phyloP scores from a whole-genome alignment of 2,329 filamentous ascomycete species.

The Rasamsonia emersonii region DNA sequence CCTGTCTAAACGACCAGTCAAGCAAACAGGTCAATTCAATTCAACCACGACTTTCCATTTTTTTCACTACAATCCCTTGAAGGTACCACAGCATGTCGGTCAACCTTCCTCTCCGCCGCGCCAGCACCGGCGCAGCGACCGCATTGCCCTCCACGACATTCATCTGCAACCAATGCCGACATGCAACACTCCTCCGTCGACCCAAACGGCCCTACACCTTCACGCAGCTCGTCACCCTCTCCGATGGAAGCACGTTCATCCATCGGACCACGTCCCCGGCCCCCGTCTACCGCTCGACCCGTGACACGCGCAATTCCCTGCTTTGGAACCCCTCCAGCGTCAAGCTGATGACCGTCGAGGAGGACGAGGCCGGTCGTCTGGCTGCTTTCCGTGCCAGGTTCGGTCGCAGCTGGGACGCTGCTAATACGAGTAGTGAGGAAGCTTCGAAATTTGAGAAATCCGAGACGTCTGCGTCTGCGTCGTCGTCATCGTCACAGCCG shows the following conservation, averaged over 20 bases:
- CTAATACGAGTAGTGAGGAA: constrained; percentile 24
- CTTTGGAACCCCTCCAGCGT: constrained; percentile 84
- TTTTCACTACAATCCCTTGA: not conserved
- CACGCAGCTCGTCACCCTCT: constrained; percentile 90
- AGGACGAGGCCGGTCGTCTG: constrained; percentile 87
- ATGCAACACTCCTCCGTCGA: constrained; percentile 76
- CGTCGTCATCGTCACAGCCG: constrained; percentile 12
- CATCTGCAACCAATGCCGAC: constrained; percentile 56
- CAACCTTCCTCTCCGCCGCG: constrained; percentile 26
- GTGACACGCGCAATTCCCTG: constrained; percentile 82
- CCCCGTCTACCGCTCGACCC: constrained; percentile 54
- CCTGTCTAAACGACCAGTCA: too few species aligned
- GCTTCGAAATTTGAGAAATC: constrained; percentile 23
- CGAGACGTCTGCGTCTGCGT: constrained; percentile 9
- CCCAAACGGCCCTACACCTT: constrained; percentile 93
- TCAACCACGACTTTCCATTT: too few species aligned
- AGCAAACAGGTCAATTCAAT: too few species aligned
- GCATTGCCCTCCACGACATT: constrained; percentile 28
- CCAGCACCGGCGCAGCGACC: constrained; percentile 12
- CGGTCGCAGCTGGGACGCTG: constrained; percentile 72
- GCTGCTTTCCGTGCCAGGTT: constrained; percentile 78
- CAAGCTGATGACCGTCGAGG: constrained; percentile 77
- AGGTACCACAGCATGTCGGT: constrained; percentile 24
- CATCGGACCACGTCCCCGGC: constrained; percentile 43
- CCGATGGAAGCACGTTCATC: constrained; percentile 72